Base-by-base conservation (phyloP, 2,329 filamentous ascomycete species). In the Dothidotthia symphoricarpi region DNA sequence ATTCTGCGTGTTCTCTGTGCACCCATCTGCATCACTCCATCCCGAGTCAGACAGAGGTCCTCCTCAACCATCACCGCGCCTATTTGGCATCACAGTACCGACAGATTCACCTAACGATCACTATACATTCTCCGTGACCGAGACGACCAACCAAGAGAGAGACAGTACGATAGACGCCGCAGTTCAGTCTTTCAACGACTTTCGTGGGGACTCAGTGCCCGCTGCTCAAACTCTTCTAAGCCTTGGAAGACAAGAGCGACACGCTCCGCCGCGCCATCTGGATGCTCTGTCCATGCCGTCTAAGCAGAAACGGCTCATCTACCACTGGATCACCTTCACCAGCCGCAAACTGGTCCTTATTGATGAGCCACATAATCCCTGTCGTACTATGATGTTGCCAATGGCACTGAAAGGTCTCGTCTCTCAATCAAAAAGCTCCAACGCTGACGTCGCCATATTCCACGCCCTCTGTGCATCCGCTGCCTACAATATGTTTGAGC, bases 321-420 rank as follows among this genome's bases (percentile, higher is more conserved):
- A 43, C 24, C 43, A 47, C 31, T 47, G 39, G 40, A 33, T 47
- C 16, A 43, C 43, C 10, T 47, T 47, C 16, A 43, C 40, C 3
- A 43, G 39, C 16, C 35, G 40, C 12, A 47, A 47, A 16, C 14
- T 47, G 8, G 40, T 43, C 3, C 24, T 47, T 11, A 39, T 47
- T 14, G 43, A 47, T 13, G 39, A 43, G 19, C 30, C 43, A 11
- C 39, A 47, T 15, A 47, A 47, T 11, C 43, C 43, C 2, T 47
- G 43, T 8, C 43, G 40, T 6, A 47, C 43, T 4, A 43, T 47
- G 40, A 47, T 47, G 43, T 17, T 47, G 6, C 43, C 43, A 24
- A 47, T 47, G 43, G 43, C 43, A 8, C 15, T 47, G 24, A 36
- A 43, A 41, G 43, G 43, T 9, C 36, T 47, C 3, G 15, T 34